phyloP scores from a whole-genome alignment of 2,329 filamentous ascomycete species.

The Aspergillus melleus region DNA sequence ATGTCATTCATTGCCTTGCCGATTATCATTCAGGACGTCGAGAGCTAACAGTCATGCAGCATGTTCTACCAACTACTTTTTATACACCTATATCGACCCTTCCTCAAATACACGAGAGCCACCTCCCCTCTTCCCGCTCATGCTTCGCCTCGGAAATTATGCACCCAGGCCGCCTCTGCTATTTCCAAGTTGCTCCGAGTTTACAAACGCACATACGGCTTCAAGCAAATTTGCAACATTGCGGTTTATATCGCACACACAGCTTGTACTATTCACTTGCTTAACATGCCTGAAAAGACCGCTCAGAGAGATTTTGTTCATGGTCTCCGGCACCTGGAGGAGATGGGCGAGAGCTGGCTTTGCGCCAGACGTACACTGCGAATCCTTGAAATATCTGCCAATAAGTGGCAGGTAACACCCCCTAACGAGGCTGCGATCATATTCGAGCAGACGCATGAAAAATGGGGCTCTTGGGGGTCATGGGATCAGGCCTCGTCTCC shows the following conservation, averaged over 20 bases:
- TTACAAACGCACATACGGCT: constrained; percentile 87
- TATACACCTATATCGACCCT: constrained; percentile 93
- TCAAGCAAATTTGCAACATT: constrained; percentile 94
- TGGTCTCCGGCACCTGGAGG: constrained; percentile 86
- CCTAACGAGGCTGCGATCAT: constrained; percentile 79
- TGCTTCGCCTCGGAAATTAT: constrained; percentile 86
- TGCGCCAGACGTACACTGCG: constrained; percentile 81
- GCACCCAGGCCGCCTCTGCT: constrained; percentile 81
- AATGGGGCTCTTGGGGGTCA: constrained; percentile 69
- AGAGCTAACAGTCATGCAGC: constrained; percentile 50
- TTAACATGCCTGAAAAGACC: constrained; percentile 91
- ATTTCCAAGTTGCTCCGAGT: constrained; percentile 93
- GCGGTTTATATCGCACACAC: constrained; percentile 94
- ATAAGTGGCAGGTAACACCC: constrained; percentile 86
- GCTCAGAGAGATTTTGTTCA: constrained; percentile 87
- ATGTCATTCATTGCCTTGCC: constrained; percentile 43
- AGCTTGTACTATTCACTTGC: constrained; percentile 88
- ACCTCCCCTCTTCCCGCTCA: constrained; percentile 81
- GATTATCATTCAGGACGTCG: background rate
- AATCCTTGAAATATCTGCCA: constrained; percentile 79
- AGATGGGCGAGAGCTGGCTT: constrained; percentile 93
- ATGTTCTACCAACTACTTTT: constrained; percentile 98
- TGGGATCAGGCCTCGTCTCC: constrained; percentile 43
- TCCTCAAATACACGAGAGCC: constrained; percentile 81
- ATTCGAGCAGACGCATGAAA: constrained; percentile 74